Percentiles rank a stretch among this genome's conserved stretches.
Evolutionary conservation across 306 rosid species (phyloP).

Genomic region (Begonia loranthoides): DNA sequence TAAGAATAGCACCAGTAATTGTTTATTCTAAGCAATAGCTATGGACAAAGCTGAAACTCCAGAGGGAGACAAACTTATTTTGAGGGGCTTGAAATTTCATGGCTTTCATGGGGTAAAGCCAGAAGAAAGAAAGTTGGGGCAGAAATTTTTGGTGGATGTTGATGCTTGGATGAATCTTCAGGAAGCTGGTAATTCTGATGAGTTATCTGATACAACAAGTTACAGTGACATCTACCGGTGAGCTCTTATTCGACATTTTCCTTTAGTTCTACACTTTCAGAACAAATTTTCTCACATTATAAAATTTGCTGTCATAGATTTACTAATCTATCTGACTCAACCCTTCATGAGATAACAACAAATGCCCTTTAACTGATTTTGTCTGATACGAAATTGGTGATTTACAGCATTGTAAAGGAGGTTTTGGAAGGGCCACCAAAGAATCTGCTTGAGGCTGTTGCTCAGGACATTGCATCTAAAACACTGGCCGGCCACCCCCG

Average conservation of each 20-base stretch:
- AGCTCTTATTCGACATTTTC: constrained; percentile 9
- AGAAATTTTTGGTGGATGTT: constrained; percentile 61
- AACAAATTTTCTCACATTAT: no score
- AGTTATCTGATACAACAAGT: constrained; percentile 42
- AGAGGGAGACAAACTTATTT: constrained; percentile 54
- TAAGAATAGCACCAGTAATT: no score
- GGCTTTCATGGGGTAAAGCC: constrained; percentile 75
- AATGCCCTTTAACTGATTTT: neutral
- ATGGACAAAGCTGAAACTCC: neutral
- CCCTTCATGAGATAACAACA: no score
- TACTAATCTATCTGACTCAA: no score
- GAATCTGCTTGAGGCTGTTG: constrained; percentile 74
- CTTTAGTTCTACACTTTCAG: neutral
- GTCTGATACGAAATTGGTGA: constrained; percentile 9
- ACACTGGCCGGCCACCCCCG: constrained; percentile 26
- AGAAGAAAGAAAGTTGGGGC: constrained; percentile 60
- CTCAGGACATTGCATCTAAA: constrained; percentile 46
- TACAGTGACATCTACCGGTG: constrained; percentile 56
- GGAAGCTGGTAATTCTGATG: constrained; percentile 56
- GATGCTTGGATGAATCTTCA: constrained; percentile 97
- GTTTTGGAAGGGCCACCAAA: constrained; percentile 54
- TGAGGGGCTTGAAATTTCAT: constrained; percentile 64
- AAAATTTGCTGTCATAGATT: no score
- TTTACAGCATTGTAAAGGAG: constrained; percentile 54
- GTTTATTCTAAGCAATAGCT: neutral